phyloP scores from a whole-genome alignment of 208 protist species.

The Crithidia acanthocephali region DNA sequence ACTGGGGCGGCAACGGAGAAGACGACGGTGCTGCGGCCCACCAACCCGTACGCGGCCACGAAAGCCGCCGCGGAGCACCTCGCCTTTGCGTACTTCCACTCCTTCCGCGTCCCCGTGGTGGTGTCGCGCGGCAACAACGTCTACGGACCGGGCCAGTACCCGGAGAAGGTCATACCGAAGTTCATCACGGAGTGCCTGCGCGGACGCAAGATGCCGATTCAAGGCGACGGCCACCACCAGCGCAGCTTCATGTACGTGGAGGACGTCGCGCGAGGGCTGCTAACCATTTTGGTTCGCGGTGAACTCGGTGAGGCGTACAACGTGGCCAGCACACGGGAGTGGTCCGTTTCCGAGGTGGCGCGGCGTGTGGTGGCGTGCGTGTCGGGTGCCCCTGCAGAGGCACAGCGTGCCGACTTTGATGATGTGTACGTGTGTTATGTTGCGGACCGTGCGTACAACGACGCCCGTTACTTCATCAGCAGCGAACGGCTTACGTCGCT shows the following conservation, averaged over 20 bases:
- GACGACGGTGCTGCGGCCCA: conserved; percentile 84
- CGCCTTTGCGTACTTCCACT: conserved; percentile 82
- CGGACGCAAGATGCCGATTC: conserved; percentile 62
- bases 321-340: conserved; percentile 67
- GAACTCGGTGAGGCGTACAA: conserved; percentile 85
- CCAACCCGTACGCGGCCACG: conserved; percentile 95
- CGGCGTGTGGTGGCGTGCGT: conserved; percentile 35
- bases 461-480: conserved; percentile 84
- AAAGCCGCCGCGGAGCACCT: conserved; percentile 90
- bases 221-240: conserved; percentile 49
- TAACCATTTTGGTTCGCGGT: conserved; percentile 71
- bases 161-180: conserved; percentile 92
- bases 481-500: conserved; percentile 61
- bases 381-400: conserved; percentile 14
- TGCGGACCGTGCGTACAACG: conserved; percentile 87
- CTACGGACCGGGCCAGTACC: conserved; percentile 90
- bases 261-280: conserved; percentile 78
- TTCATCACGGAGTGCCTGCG: conserved; percentile 65
- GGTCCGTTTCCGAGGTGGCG: conserved; percentile 63
- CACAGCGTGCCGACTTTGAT: conserved; percentile 20
- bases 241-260: conserved; percentile 72
- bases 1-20: conserved; percentile 33
- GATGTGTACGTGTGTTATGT: conserved; percentile 41
- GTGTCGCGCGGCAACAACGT: conserved; percentile 97
- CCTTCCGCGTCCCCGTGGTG: conserved; percentile 94